phyloP scores from a whole-genome alignment of 2,329 filamentous ascomycete species.

The Pseudocercospora pini-densiflorae region DNA sequence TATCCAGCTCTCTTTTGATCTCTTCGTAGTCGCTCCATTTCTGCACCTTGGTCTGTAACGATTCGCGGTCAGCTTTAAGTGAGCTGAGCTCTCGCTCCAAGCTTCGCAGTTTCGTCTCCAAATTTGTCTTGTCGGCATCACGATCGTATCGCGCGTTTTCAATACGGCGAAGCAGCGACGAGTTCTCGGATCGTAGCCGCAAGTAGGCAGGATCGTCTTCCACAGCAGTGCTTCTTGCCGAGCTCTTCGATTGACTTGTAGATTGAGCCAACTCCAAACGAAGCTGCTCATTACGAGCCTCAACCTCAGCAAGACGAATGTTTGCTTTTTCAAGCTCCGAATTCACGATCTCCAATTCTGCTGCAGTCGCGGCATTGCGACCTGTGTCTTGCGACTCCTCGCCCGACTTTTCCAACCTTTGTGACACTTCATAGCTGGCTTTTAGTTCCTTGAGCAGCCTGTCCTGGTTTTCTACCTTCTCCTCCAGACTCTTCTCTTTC shows the following conservation, averaged over 20 bases:
- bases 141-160: slow-evolving; percentile 83
- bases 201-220: slow-evolving; percentile 92
- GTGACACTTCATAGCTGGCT: slow-evolving; percentile 94
- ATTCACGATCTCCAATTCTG: slow-evolving; percentile 91
- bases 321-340: slow-evolving; percentile 91
- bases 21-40: slow-evolving; percentile 96
- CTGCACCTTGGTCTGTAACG: slow-evolving; percentile 77
- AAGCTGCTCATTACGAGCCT: slow-evolving; percentile 92
- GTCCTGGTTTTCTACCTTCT: slow-evolving; percentile 94
- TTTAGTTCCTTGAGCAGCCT: slow-evolving; percentile 91
- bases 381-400: slow-evolving; percentile 59
- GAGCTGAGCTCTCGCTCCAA: slow-evolving; percentile 77
- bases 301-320: slow-evolving; percentile 82
- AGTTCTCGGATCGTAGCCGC: slow-evolving; percentile 90
- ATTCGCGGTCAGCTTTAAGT: slow-evolving; percentile 79
- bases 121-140: slow-evolving; percentile 75
- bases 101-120: slow-evolving; percentile 76
- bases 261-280: slow-evolving; percentile 88
- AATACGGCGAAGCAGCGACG: slow-evolving; percentile 84
- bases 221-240: slow-evolving; percentile 63
- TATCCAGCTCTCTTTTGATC: slow-evolving; percentile 92
- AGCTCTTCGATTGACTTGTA: slow-evolving; percentile 69
- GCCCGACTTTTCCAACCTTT: slow-evolving; percentile 78
- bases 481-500: slow-evolving; percentile 87
- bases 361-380: slow-evolving; percentile 73